phyloP scores from a whole-genome alignment of 495 filamentous ascomycete genomes.

The Platismatia glauca region DNA sequence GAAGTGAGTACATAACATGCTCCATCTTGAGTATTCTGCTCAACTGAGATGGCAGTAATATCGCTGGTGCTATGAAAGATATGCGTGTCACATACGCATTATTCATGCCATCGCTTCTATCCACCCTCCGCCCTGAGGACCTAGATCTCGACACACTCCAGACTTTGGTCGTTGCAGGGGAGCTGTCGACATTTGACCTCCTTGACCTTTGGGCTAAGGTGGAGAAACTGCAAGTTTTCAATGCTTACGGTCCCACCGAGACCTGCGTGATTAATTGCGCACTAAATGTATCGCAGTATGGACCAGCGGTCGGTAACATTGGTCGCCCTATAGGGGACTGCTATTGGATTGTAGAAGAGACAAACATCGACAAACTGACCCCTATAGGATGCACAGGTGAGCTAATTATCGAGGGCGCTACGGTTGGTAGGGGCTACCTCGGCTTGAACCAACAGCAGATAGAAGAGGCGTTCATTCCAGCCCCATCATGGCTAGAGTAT shows the following conservation, averaged over 20 bases:
- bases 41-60: conserved; percentile 30
- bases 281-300: too few species aligned
- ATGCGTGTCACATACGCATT: conserved; percentile 11
- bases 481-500: conserved; percentile 12
- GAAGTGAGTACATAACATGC: background rate
- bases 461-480: conserved; percentile 27
- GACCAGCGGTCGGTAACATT: conserved; percentile 24
- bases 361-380: conserved; percentile 26
- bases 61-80: conserved; percentile 24
- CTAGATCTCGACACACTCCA: conserved; percentile 16
- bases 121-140: conserved; percentile 15
- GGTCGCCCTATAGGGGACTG: conserved; percentile 27
- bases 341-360: conserved; percentile 36
- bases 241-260: background rate
- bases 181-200: conserved; percentile 7
- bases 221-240: background rate
- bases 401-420: conserved; percentile 36
- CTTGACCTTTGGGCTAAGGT: background rate
- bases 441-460: conserved; percentile 24
- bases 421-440: conserved; percentile 38
- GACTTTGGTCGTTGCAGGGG: conserved; percentile 25
- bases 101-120: conserved; percentile 22
- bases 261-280: background rate
- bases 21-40: background rate
- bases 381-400: conserved; percentile 37